phyloP scores from a whole-genome alignment of 257 asterid genomes.

The Solanum bulbocastanum region DNA sequence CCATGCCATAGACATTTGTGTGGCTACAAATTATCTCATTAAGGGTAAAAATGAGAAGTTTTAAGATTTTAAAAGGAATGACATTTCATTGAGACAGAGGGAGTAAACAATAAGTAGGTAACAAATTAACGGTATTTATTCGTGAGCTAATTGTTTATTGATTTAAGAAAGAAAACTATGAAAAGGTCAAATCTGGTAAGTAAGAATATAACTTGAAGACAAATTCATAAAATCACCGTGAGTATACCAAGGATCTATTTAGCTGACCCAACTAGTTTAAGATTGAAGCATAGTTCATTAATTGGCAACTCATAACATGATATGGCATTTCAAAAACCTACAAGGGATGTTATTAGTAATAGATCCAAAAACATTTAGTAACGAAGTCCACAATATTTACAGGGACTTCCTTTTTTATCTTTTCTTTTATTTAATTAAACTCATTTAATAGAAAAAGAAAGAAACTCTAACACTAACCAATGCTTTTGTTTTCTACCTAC shows the following conservation, averaged over 20 bases:
- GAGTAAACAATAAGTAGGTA: not conserved
- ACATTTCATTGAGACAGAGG: not conserved
- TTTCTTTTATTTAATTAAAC: not conserved
- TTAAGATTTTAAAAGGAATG: not conserved
- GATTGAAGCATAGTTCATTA: not conserved
- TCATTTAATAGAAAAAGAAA: not conserved
- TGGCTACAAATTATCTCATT: not conserved
- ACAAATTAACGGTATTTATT: not conserved
- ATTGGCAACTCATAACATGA: not conserved
- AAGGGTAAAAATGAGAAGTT: not conserved
- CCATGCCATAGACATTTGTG: not conserved
- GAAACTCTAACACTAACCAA: not conserved
- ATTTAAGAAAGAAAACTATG: not conserved
- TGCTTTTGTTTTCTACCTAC: not conserved
- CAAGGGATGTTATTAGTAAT: not conserved
- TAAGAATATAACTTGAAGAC: not conserved
- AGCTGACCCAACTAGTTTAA: not conserved
- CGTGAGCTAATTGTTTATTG: not conserved
- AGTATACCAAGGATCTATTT: not conserved
- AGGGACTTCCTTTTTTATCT: not conserved
- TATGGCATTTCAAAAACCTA: not conserved
- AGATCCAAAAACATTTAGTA: not conserved
- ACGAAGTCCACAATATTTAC: not conserved
- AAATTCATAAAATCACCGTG: not conserved
- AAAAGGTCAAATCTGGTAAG: not conserved